Base-by-base conservation (phyloP, 108 stramenopile genomes). In the Stephanodiscus triporus region DNA sequence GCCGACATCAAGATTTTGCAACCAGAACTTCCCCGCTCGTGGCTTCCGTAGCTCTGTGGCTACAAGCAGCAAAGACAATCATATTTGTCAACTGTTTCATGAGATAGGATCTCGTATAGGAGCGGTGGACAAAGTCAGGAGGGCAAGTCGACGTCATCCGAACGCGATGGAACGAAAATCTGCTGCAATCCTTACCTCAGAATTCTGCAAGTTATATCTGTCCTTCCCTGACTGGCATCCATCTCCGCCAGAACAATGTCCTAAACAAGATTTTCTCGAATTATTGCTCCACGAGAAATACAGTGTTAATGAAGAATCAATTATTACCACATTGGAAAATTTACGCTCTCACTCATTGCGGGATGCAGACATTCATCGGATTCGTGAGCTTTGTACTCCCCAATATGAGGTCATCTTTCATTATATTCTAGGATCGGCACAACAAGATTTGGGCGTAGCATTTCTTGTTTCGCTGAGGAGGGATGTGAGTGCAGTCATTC, bases 381-480 rank as follows among this genome's bases (percentile, higher is more conserved):
- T 81, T 32, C 73, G 80, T 40, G 57, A 75, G 42, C 55, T 81
- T 19, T 87, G 84, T 40, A 85, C 88, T 19, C 87, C 91, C 17
- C 55, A 32, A 17, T 88, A 88, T 66, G 88, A 92, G 75, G 62
- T 57, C 10, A 56, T 87, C 3, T 76, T 88, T 26, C 72, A 80
- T 16, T 79, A 72, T 48, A 61, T 92, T 16, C 62, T 92, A 32
- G 78, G 80, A 48, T 85, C 84, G 36, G 83, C 88, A 32, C 66
- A 85, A 2, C 20, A 75, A n/a, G 71, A 76, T 50, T 60, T 81
- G 36, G 87, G 86, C 4, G 85, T 92, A 63, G 76, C 59, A 26
- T 88, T 89, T 63, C 48, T 92, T 13, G 74, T 92, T 22, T 70
- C 71, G 16, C 66, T 92, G 13, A 82, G 91, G 37, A 77, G 84